A percentile compares a stretch with the other conserved stretches of the same genome.
These are phyloP conservation scores for Talaromyces marneffei DNA, from an alignment of 2,329 filamentous ascomycete species.

Conservation along the genomic window DNA sequence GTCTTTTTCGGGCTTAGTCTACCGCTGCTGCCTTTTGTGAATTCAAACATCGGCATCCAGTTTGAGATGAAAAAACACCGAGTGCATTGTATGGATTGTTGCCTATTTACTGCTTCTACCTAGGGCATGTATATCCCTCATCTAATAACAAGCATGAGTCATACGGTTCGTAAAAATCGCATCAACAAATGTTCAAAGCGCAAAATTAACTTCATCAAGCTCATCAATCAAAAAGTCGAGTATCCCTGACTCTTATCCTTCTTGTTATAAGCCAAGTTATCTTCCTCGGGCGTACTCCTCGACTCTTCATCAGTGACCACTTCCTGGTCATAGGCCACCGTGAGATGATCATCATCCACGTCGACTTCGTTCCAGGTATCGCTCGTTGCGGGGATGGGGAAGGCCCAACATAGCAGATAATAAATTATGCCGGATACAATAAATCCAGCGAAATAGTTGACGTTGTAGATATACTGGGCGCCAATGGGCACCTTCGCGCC, in stretches of 20 bases:
- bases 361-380: conserved; percentile 71
- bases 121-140: neutral
- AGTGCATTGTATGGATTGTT: neutral
- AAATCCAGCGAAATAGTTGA: conserved; percentile 88
- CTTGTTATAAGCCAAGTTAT: conserved; percentile 10
- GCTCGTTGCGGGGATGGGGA: conserved; percentile 68
- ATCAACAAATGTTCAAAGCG: neutral
- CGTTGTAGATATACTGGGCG: conserved; percentile 77
- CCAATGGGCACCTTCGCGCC: conserved; percentile 66
- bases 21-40: neutral
- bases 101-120: neutral
- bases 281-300: conserved; percentile 11
- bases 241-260: conserved; percentile 15
- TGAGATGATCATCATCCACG: conserved; percentile 27
- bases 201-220: neutral
- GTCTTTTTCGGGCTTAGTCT: neutral
- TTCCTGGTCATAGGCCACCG: conserved; percentile 29
- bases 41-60: neutral
- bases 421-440: conserved; percentile 63
- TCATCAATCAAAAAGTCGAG: conserved; percentile 10
- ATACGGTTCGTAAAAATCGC: neutral
- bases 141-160: neutral
- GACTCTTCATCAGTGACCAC: conserved; percentile 24
- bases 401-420: conserved; percentile 62
- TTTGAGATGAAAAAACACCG: neutral